These are phyloP conservation scores for Eimeria praecox DNA, from an alignment of 169 alveolate species.

Conservation along the genomic window DNA sequence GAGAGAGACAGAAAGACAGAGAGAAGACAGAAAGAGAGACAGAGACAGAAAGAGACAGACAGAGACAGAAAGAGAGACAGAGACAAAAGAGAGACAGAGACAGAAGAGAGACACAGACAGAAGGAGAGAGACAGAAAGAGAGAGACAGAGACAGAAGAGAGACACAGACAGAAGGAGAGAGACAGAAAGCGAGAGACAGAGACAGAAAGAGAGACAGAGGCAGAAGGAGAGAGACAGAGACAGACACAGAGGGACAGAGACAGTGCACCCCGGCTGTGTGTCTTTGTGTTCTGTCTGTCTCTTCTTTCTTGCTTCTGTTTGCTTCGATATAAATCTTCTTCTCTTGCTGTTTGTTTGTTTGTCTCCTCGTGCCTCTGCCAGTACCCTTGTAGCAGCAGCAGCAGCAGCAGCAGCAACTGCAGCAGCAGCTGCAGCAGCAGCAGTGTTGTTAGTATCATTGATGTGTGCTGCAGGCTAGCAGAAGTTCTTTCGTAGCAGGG, in stretches of 20 bases:
- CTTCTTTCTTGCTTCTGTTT: not conserved
- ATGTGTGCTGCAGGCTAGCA: conserved; percentile 20
- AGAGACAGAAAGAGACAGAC: not conserved
- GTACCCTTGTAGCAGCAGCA: not conserved
- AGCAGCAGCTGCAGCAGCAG: not conserved
- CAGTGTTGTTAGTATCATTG: not conserved
- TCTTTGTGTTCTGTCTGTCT: conserved; percentile 5
- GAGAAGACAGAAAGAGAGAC: not conserved
- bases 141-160: not conserved
- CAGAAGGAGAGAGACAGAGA: not conserved
- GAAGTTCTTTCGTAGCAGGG: conserved; percentile 13
- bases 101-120: not conserved
- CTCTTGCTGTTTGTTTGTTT: not conserved
- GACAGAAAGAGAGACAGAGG: not conserved
- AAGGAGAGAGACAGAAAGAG: not conserved
- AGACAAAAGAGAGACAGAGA: not conserved
- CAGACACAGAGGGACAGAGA: not conserved
- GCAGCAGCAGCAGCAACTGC: not conserved
- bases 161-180: no score
- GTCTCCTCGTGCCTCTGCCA: not conserved
- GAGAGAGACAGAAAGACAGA: not conserved
- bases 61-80: not conserved
- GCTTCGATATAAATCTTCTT: not conserved
- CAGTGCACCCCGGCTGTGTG: not conserved
- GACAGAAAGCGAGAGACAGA: not conserved